Conservation (phyloP, 129 eudicot genomes). For the Artemisia argyi region DNA sequence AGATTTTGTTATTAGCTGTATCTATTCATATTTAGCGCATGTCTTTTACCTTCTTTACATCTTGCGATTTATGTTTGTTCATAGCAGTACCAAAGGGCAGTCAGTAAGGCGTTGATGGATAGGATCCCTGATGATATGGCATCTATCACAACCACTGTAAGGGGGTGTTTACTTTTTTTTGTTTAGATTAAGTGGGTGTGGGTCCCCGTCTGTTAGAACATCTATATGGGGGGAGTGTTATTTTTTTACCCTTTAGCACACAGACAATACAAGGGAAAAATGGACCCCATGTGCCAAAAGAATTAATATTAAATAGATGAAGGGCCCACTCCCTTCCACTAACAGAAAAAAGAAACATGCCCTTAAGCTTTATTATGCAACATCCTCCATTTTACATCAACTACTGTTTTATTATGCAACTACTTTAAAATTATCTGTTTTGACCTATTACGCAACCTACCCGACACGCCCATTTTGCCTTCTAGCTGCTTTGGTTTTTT, state of each 20-base stretch:
- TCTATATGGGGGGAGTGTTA: too few species aligned
- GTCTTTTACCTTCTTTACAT: constrained; percentile 1
- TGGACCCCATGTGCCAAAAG: too few species aligned
- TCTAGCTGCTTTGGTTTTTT: background rate
- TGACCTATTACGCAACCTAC: background rate
- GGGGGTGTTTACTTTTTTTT: too few species aligned
- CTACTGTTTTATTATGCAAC: background rate
- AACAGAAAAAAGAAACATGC: too few species aligned
- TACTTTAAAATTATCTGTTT: too few species aligned
- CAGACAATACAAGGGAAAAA: too few species aligned
- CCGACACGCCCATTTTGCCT: background rate
- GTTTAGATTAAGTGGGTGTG: too few species aligned
- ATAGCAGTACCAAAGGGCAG: constrained; percentile 85
- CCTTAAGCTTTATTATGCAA: constrained; percentile 27
- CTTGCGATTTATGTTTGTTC: constrained; percentile 2
- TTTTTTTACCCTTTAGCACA: too few species aligned
- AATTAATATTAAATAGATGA: too few species aligned
- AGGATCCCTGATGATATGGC: constrained; percentile 76
- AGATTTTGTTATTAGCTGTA: background rate
- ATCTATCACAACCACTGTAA: constrained; percentile 63
- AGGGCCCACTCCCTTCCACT: too few species aligned
- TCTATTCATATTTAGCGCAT: background rate
- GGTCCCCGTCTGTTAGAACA: too few species aligned
- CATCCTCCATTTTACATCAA: constrained; percentile 2
- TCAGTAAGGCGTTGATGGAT: constrained; percentile 81